These are phyloP conservation scores for Crepidotus variabilis DNA, from an alignment of 768 basidiomycete species.

Conservation along the genomic window DNA sequence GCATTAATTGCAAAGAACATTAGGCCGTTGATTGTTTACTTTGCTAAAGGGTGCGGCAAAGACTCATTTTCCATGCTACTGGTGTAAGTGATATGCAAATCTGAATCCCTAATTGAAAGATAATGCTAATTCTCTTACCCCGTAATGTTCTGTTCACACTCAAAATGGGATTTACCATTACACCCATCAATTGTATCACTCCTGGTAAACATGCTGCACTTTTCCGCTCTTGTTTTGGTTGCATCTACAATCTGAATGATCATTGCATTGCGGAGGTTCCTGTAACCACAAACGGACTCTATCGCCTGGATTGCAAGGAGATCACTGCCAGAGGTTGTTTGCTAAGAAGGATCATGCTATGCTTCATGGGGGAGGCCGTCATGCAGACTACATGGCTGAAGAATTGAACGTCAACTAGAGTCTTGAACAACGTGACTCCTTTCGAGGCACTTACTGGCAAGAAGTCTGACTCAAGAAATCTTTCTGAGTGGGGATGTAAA, in stretches of 20 bases:
- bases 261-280: constrained; percentile 15
- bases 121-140: constrained; percentile 13
- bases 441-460: constrained; percentile 6
- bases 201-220: constrained; percentile 17
- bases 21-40: no score
- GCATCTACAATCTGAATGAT: constrained; percentile 17
- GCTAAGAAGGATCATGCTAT: constrained; percentile 27
- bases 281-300: constrained; percentile 15
- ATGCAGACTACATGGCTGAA: constrained; percentile 11
- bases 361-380: constrained; percentile 17
- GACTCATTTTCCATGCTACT: constrained; percentile 14
- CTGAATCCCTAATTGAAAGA: constrained; percentile 15
- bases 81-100: constrained; percentile 20
- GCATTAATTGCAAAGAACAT: no score
- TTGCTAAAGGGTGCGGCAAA: no score
- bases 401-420: constrained; percentile 11
- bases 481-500: constrained; percentile 11
- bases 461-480: constrained; percentile 12
- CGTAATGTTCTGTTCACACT: constrained; percentile 18
- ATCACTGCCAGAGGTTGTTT: constrained; percentile 15
- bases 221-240: constrained; percentile 20
- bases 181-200: constrained; percentile 26
- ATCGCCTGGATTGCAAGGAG: constrained; percentile 12
- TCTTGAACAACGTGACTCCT: constrained; percentile 8
- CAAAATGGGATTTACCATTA: constrained; percentile 25